Evolutionary conservation across 2,329 filamentous ascomycete species (phyloP).

Genomic region (Pseudogymnoascus sp.): DNA sequence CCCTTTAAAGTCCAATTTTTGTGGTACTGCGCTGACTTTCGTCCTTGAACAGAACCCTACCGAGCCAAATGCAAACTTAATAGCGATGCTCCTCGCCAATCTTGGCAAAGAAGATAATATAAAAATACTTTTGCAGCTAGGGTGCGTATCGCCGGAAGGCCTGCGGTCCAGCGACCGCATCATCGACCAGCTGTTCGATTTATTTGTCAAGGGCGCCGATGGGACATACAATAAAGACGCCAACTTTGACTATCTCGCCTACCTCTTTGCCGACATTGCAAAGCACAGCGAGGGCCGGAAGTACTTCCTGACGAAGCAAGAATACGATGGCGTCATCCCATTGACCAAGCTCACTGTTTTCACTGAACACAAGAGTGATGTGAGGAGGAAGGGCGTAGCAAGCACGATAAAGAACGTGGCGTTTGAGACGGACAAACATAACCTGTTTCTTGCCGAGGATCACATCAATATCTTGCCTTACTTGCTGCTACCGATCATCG

Average conservation of each 20-base stretch:
- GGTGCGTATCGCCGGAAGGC: constrained; percentile 58
- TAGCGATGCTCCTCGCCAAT: constrained; percentile 90
- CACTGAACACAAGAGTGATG: constrained; percentile 76
- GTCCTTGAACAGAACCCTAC: constrained; percentile 47
- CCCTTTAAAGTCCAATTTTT: constrained; percentile 23
- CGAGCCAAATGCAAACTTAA: constrained; percentile 73
- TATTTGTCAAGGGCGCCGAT: constrained; percentile 87
- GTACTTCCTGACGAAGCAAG: constrained; percentile 65
- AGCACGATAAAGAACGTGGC: constrained; percentile 90
- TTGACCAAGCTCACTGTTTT: constrained; percentile 90
- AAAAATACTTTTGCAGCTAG: constrained; percentile 57
- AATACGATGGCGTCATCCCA: constrained; percentile 77
- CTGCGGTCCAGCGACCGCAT: constrained; percentile 64
- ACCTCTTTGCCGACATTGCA: constrained; percentile 86
- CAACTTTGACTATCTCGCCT: constrained; percentile 86
- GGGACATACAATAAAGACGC: constrained; percentile 75
- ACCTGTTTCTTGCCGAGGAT: constrained; percentile 58
- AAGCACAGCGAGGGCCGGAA: constrained; percentile 67
- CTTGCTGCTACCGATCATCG: constrained; percentile 77
- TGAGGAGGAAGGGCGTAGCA: constrained; percentile 88
- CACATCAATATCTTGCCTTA: constrained; percentile 80
- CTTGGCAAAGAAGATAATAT: constrained; percentile 71
- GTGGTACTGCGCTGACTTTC: constrained; percentile 11
- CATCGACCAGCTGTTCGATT: constrained; percentile 86
- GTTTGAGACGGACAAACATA: constrained; percentile 70